Percentiles rank a stretch among this genome's conserved stretches.
phyloP scores from a whole-genome alignment of 2,329 filamentous ascomycete genomes.

The Sphaerulina musiva region DNA sequence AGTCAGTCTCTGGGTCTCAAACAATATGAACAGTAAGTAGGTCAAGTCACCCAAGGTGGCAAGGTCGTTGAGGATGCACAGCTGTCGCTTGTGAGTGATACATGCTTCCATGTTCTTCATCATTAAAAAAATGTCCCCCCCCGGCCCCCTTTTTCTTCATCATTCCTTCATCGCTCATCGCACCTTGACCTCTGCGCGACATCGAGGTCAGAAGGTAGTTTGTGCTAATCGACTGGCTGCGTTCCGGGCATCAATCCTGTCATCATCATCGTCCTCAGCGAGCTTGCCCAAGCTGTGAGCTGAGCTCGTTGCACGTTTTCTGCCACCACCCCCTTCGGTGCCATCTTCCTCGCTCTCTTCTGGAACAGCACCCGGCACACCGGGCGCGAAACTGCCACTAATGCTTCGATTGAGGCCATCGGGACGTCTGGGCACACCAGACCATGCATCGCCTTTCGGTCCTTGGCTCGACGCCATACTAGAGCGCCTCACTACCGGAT shows the following conservation, averaged over 20 bases:
- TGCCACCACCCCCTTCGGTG: constrained; percentile 41
- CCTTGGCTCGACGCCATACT: constrained; percentile 84
- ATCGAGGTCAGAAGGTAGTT: constrained; percentile 68
- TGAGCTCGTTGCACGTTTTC: constrained; percentile 45
- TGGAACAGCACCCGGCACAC: constrained; percentile 45
- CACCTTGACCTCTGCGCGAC: constrained; percentile 1
- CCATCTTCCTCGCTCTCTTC: constrained; percentile 46
- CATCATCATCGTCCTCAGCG: constrained; percentile 71
- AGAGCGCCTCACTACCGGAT: constrained; percentile 69
- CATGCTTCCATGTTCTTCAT: too few species aligned
- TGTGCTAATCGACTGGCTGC: constrained; percentile 88
- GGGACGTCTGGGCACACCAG: constrained; percentile 76
- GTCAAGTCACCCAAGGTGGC: too few species aligned
- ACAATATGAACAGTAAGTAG: too few species aligned
- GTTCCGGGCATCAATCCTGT: constrained; percentile 90
- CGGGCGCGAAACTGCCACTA: constrained; percentile 60
- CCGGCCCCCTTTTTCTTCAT: not conserved
- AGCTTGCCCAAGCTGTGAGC: constrained; percentile 53
- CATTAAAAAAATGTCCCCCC: too few species aligned
- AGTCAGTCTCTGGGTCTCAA: too few species aligned
- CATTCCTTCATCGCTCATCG: not conserved
- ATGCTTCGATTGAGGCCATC: constrained; percentile 73
- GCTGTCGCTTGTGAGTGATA: too few species aligned
- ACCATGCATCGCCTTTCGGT: constrained; percentile 97
- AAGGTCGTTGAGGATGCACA: too few species aligned